Conservation (phyloP, 176 grass and related monocot species). For the Phyllostachys edulis region DNA sequence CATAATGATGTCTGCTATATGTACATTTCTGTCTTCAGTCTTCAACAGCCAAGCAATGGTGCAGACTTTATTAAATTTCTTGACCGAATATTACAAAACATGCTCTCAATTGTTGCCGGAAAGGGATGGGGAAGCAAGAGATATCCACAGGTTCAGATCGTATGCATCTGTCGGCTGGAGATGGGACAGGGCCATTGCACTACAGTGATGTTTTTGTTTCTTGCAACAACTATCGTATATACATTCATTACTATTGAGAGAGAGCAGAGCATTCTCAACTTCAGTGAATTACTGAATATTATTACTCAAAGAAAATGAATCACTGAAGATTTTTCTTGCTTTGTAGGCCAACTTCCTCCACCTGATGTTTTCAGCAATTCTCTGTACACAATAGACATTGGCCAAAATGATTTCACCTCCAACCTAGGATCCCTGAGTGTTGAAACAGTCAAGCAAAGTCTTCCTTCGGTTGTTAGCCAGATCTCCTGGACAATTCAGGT, state of each 20-base stretch:
- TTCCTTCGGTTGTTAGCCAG: constrained; percentile 55
- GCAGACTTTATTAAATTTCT: background rate
- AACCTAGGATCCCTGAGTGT: constrained; percentile 47
- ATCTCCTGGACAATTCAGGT: constrained; percentile 68
- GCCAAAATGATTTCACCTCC: constrained; percentile 84
- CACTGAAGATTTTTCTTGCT: background rate
- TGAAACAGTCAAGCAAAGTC: constrained; percentile 39
- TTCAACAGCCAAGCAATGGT: background rate
- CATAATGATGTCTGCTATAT: background rate
- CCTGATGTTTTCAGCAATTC: constrained; percentile 28
- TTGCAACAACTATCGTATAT: too few species aligned
- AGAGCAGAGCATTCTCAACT: background rate
- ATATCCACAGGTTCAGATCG: background rate
- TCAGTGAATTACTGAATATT: background rate
- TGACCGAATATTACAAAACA: background rate
- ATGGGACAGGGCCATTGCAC: too few species aligned
- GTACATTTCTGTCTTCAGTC: background rate
- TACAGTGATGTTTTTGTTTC: too few species aligned
- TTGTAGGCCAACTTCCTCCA: constrained; percentile 46
- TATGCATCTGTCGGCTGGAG: background rate
- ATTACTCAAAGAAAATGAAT: background rate
- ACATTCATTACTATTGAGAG: too few species aligned
- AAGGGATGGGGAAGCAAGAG: background rate
- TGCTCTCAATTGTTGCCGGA: background rate
- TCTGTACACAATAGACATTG: constrained; percentile 77